A percentile compares a stretch with the other conserved stretches of the same genome.
These are phyloP conservation scores for Euptelea pleiosperma DNA, from an alignment of 164 flowering plant species.

Conservation along the genomic window DNA sequence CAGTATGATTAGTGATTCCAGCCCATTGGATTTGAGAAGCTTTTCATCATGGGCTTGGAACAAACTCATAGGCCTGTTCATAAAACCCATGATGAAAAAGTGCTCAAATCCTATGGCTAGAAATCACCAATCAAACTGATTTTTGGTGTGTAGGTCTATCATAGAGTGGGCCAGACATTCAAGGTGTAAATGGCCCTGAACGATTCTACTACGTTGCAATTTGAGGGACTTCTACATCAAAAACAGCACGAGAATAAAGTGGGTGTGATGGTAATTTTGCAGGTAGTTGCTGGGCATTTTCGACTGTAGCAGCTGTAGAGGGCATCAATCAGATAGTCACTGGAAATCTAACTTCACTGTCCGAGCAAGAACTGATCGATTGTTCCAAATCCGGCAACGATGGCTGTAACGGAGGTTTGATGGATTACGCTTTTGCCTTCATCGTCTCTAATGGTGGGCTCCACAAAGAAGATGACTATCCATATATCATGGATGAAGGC, in stretches of 20 bases:
- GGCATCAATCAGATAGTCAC: conserved; percentile 82
- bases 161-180: too few relatives aligned
- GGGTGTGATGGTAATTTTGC: conserved; percentile 11
- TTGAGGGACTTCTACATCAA: too few relatives aligned
- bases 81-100: too few relatives aligned
- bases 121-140: too few relatives aligned
- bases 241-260: not conserved
- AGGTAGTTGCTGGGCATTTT: conserved; percentile 96
- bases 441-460: conserved; percentile 56
- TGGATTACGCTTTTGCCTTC: conserved; percentile 73
- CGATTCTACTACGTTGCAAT: too few relatives aligned
- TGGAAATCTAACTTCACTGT: conserved; percentile 61
- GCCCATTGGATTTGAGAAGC: too few relatives aligned
- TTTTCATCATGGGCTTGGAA: too few relatives aligned
- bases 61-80: too few relatives aligned
- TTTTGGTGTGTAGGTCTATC: too few relatives aligned
- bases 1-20: too few relatives aligned
- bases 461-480: conserved; percentile 66
- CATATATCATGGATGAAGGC: conserved; percentile 67
- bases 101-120: too few relatives aligned
- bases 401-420: conserved; percentile 81
- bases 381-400: conserved; percentile 62
- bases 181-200: too few relatives aligned
- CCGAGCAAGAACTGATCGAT: conserved; percentile 85
- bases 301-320: conserved; percentile 85